Evolutionary conservation across 1,284 basidiomycete species (phyloP).

Genomic region (Cutaneotrichosporon spelunceum): DNA sequence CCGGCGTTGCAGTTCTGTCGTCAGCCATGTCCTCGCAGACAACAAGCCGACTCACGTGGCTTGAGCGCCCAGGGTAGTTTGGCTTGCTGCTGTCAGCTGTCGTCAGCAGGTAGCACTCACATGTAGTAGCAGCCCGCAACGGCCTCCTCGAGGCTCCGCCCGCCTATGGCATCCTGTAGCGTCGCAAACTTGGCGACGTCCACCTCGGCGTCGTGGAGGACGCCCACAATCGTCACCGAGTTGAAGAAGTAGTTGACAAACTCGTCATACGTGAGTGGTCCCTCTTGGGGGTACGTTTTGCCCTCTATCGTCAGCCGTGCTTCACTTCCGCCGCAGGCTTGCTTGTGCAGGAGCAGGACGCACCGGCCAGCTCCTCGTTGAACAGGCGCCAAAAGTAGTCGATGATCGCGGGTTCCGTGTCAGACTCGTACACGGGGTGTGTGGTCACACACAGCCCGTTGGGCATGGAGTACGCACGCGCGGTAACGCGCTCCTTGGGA

Average conservation of each 20-base stretch:
- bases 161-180: slow-evolving; percentile 39
- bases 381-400: slow-evolving; percentile 65
- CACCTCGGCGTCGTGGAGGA: slow-evolving; percentile 51
- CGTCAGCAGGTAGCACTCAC: slow-evolving; percentile 38
- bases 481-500: slow-evolving; percentile 42
- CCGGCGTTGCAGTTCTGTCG: slow-evolving; percentile 58
- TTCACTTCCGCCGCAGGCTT: too few species aligned
- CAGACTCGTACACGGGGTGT: slow-evolving; percentile 62
- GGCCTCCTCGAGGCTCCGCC: slow-evolving; percentile 62
- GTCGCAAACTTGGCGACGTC: slow-evolving; percentile 25
- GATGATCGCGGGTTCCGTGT: slow-evolving; percentile 59
- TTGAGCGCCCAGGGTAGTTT: slow-evolving; percentile 88
- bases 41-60: slow-evolving; percentile 63
- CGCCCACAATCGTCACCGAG: slow-evolving; percentile 69
- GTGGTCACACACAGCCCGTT: slow-evolving; percentile 52
- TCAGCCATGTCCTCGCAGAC: not conserved
- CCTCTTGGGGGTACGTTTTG: slow-evolving; percentile 77
- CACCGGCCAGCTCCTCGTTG: slow-evolving; percentile 65
- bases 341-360: slow-evolving; percentile 15
- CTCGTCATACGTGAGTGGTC: slow-evolving; percentile 56
- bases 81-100: slow-evolving; percentile 63
- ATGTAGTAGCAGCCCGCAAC: slow-evolving; percentile 81
- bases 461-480: slow-evolving; percentile 43
- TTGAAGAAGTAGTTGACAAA: slow-evolving; percentile 70
- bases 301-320: slow-evolving; percentile 53